Evolutionary conservation across 2,329 filamentous ascomycete species (phyloP), one percentile per base, ranked within the genome.

Genomic region (Aspergillus versicolor): DNA sequence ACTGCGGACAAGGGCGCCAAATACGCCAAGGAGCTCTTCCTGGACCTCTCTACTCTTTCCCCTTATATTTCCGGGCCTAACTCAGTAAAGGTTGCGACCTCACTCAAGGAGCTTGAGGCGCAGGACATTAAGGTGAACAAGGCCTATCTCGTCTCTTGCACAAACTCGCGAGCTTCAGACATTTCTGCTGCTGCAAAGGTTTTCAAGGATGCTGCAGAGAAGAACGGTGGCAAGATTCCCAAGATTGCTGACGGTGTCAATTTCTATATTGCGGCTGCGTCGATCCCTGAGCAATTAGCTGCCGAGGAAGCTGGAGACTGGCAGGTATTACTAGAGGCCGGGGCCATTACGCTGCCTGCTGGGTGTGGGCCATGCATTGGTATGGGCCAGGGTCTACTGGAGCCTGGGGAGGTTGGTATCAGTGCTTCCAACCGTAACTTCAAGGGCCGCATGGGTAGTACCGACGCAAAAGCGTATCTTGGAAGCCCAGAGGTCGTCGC

Each of bases 401-500:
- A 97, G 72, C 82, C 84, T 2, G 91, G 90, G n/a, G 92, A 97
- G 76, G 86, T 92, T 9, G 92, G 92, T 21, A 92, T 97, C 64
- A 87, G 82, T 59, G 90, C 91, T 0, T 87, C 82, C 51, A 97
- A 97, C 78, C 82, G 92, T 11, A 96, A 96, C 73, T 97, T 92
- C 80, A 92, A 92, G 74, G 92, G 92, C 0, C 85, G 92, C 3
- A 95, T 97, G 90, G 92, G 92, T 3, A 88, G 84, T 13, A 86
- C 83, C 3, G 85, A 90, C 5, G 90, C 91, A 0, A 87, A 91
- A 67, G 91, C 91, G 0, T 97, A 96, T 71, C 86, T 97, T 1
- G 89, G 88, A 5, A 93, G 89, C 63, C 92, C 94, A 1, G 92
- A 97, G 68, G 88, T 96, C 2, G 93, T 97, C 0, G 93, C 93